phyloP scores from a whole-genome alignment of 495 filamentous ascomycete genomes.

The Podospora anserina region DNA sequence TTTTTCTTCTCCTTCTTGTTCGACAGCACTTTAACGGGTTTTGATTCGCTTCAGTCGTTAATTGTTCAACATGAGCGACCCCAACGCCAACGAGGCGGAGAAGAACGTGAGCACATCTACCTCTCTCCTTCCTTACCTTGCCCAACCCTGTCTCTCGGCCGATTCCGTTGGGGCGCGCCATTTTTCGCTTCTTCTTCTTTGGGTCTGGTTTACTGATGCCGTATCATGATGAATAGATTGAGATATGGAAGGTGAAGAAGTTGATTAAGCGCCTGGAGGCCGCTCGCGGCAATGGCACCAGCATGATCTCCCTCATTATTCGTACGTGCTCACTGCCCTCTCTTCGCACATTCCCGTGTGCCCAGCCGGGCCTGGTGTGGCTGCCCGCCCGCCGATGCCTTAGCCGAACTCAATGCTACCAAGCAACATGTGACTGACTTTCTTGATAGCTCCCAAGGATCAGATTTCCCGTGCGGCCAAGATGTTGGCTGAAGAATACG shows the following conservation, averaged over 20 bases:
- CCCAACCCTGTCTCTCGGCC: neutral
- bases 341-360: neutral
- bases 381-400: neutral
- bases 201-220: conserved; percentile 17
- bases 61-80: conserved; percentile 75
- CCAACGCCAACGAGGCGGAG: conserved; percentile 88
- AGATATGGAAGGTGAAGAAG: conserved; percentile 92
- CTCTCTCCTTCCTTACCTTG: neutral
- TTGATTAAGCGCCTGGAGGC: conserved; percentile 92
- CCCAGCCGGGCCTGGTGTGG: neutral
- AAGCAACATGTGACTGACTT: conserved; percentile 4
- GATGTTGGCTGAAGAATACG: conserved; percentile 99
- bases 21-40: conserved; percentile 3
- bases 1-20: conserved; percentile 9
- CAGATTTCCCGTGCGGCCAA: conserved; percentile 94
- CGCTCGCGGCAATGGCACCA: conserved; percentile 90
- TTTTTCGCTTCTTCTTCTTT: neutral
- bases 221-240: conserved; percentile 45
- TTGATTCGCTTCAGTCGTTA: neutral
- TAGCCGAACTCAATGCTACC: neutral
- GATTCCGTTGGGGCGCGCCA: neutral
- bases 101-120: conserved; percentile 70
- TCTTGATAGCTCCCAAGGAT: conserved; percentile 81
- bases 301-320: conserved; percentile 98
- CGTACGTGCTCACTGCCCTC: conserved; percentile 53